phyloP scores from a whole-genome alignment of 805 yeast species.

The Metschnikowia orientalis region DNA sequence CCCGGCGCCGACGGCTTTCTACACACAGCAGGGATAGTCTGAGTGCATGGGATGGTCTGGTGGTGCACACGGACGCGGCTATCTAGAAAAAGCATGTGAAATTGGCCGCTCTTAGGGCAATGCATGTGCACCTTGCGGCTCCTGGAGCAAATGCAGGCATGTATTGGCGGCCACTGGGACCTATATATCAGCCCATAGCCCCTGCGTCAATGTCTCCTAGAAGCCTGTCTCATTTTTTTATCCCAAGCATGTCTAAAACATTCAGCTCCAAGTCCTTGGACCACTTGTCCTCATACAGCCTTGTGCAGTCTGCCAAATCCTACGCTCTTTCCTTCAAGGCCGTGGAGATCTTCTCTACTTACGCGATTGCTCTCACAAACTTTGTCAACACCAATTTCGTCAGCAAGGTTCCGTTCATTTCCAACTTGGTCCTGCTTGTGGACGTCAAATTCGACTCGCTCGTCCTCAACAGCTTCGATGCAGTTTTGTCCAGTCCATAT shows the following conservation, averaged over 20 bases:
- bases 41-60: too few relatives aligned
- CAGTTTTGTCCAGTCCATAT: constrained; percentile 11
- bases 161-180: constrained; percentile 1
- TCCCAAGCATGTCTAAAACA: constrained; percentile 18
- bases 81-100: too few relatives aligned
- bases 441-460: constrained; percentile 24
- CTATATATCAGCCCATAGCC: constrained; percentile 1
- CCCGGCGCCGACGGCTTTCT: too few relatives aligned
- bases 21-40: too few relatives aligned
- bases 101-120: too few relatives aligned
- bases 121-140: too few relatives aligned
- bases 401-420: constrained; percentile 18
- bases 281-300: constrained; percentile 31
- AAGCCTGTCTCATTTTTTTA: not conserved
- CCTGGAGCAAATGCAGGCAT: too few relatives aligned
- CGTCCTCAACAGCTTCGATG: constrained; percentile 24
- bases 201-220: not conserved
- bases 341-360: constrained; percentile 23
- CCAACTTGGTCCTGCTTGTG: constrained; percentile 17
- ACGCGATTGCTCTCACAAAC: constrained; percentile 19
- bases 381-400: constrained; percentile 23
- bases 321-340: constrained; percentile 25
- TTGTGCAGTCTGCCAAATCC: constrained; percentile 21
- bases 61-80: too few relatives aligned
- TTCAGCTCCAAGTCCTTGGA: constrained; percentile 31